Base-by-base conservation (phyloP, 352 stramenopile species). In the Phytopythium mirpurense region DNA sequence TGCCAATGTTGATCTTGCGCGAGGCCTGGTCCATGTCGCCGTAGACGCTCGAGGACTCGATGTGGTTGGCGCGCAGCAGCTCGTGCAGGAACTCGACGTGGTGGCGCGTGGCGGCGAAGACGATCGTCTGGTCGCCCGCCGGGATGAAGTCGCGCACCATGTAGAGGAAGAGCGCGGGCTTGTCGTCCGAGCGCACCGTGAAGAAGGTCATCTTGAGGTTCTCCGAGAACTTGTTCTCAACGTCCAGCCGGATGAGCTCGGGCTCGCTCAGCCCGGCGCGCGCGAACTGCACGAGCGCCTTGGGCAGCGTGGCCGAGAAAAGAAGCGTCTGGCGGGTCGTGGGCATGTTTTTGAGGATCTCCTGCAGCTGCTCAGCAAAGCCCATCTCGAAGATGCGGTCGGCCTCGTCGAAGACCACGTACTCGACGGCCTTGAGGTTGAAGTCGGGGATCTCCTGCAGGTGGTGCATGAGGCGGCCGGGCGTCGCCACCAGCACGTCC, bases 381-480 rank as follows among this genome's bases (percentile, higher is more conserved):
- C 98, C 98, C 97, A 99, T 99, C 68, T 99, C 98, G 69, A 99
- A 98, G 16, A 99, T 86, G 34, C 97, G 85, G 83, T 99, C 98
- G 14, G 97, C 98, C 68, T 99, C 98, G 65, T 99, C 98, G 63
- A 99, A 98, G 0, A 99, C 93, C 6, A 94, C 81, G 54, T 94
- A 94, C 63, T 98, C 86, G 31, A 98, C 82, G 23, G 67, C 60
- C 54, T 94, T 92, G 36, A 98, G 72, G 51, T 90, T 93, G 63
- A 98, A 98, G 57, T 97, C 91, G 8, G 86, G 78, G 54, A 98
- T 96, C 67, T 98, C 87, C 62, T 97, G 81, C 54, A 98, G 63
- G 44, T 92, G 80, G 67, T 98, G 93, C 80, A 98, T 97, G 18
- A 98, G 72, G 36, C 95, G 87, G 46, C 94, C 95, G 3, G 95